phyloP scores from a whole-genome alignment of 2,329 filamentous ascomycete species.

The Colletotrichum sublineola region DNA sequence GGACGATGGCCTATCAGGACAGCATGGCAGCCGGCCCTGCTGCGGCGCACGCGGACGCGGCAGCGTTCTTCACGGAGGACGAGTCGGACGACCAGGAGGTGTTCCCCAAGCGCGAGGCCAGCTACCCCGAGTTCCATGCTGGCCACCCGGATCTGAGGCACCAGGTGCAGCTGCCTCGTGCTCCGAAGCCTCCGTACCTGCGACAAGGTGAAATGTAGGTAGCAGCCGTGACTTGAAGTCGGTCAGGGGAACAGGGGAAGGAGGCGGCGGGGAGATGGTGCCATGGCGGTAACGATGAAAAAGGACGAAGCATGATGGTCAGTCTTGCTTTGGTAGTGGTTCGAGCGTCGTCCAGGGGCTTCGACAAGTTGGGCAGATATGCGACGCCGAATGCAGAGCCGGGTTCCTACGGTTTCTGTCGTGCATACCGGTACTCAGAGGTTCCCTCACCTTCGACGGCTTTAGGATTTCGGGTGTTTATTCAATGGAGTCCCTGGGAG shows the following conservation, averaged over 20 bases:
- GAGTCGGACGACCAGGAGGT: background rate
- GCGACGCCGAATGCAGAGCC: background rate
- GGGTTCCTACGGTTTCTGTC: background rate
- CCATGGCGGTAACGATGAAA: background rate
- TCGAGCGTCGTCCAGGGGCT: background rate
- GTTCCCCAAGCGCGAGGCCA: background rate
- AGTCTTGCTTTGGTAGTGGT: background rate
- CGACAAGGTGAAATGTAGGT: background rate
- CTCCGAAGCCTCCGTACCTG: background rate
- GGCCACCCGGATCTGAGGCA: background rate
- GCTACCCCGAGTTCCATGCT: background rate
- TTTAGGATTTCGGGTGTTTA: background rate
- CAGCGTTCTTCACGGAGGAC: background rate
- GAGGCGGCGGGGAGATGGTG: background rate
- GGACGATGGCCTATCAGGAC: background rate
- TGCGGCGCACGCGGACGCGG: background rate
- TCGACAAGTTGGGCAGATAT: background rate
- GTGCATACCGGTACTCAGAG: background rate
- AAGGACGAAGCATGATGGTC: background rate
- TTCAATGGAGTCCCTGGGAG: constrained; percentile 5
- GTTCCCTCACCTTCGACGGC: background rate
- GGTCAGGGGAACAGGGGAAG: too few species aligned
- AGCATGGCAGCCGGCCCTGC: background rate
- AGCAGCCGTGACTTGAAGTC: background rate
- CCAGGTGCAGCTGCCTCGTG: background rate